Evolutionary conservation across 306 rosid genomes (phyloP), one percentile per base, ranked within the genome.

Genomic region (Prunus mira): DNA sequence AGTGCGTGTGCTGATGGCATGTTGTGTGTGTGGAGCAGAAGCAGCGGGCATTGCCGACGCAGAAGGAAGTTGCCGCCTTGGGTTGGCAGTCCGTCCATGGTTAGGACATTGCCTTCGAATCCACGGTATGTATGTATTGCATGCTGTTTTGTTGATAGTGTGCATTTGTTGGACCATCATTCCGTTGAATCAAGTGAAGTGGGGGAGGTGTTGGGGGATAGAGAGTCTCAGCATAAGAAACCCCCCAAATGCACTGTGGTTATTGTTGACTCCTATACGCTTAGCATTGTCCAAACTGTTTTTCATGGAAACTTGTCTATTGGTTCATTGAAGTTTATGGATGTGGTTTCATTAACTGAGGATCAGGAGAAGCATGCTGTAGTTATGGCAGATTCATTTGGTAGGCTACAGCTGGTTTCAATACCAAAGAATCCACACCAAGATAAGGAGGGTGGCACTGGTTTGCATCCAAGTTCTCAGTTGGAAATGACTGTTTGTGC

Each of bases 1-100:
- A 95, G 98, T 80, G 97, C 89, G 3, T 90, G 97, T 76, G 81
- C 82, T 68, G 97, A 95, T 86, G 97, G 97, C 58, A 88, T 95
- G 79, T 77, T 95, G 84, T 95, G 97, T 80, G 94, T 95, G 41
- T 92, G 97, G 98, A 95, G 97, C 77, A 89, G 87, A 78, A 81
- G 89, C 77, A 92, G 97, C 68, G 97, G 96, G 10, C 98, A 90
- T 74, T 95, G 98, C 79, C 86, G 97, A 64, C 86, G 93, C 66
- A 78, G 97, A 83, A 82, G 96, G 83, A 92, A 87, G 86, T 76
- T 95, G 78, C 98, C 98, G 2, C 96, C 97, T 64, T 92, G 98
- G 98, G 96, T 85, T 12, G 97, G 98, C 27, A 87, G 92, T 78
- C 98, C 97, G 1, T 86, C 88, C 58, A 69, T 87, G 60, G 85